These are phyloP conservation scores for Silybum marianum DNA, from an alignment of 129 eudicot species.

Conservation along the genomic window DNA sequence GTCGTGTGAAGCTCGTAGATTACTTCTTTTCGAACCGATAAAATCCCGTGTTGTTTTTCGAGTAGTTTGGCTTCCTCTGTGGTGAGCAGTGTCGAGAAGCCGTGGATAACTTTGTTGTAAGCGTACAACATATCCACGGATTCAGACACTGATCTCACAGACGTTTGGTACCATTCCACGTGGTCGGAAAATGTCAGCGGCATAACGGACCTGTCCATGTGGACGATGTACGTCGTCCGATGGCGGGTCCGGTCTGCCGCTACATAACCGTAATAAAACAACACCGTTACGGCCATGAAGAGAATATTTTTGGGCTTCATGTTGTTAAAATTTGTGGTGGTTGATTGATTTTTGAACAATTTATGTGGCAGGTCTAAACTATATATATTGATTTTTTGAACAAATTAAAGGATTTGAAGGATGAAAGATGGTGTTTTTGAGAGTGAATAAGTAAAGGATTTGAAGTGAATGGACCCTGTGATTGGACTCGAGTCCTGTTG, in stretches of 20 bases:
- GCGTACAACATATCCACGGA: conserved; percentile 59
- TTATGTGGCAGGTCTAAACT: not conserved
- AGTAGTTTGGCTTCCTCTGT: conserved; percentile 55
- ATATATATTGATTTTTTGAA: no score
- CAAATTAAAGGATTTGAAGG: no score
- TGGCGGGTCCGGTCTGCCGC: conserved; percentile 32
- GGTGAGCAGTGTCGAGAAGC: conserved; percentile 63
- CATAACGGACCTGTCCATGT: conserved; percentile 70
- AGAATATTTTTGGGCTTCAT: conserved; percentile 33
- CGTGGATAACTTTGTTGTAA: conserved; percentile 66
- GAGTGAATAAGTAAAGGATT: conserved; percentile 9
- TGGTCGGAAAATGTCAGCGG: conserved; percentile 56
- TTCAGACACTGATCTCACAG: conserved; percentile 51
- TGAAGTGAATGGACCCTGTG: conserved; percentile 37
- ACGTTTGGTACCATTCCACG: conserved; percentile 62
- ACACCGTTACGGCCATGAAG: conserved; percentile 34
- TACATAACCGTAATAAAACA: conserved; percentile 20
- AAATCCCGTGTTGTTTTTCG: conserved; percentile 45
- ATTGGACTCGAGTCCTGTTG: conserved; percentile 20
- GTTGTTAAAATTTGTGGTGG: not conserved
- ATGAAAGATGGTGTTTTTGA: conserved; percentile 13
- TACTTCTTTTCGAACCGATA: conserved; percentile 59
- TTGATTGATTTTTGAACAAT: not conserved
- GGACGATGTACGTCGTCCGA: conserved; percentile 63
- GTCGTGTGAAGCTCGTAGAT: conserved; percentile 73